Evolutionary conservation across 2,329 filamentous ascomycete species (phyloP).

Genomic region (Amauroascus niger): DNA sequence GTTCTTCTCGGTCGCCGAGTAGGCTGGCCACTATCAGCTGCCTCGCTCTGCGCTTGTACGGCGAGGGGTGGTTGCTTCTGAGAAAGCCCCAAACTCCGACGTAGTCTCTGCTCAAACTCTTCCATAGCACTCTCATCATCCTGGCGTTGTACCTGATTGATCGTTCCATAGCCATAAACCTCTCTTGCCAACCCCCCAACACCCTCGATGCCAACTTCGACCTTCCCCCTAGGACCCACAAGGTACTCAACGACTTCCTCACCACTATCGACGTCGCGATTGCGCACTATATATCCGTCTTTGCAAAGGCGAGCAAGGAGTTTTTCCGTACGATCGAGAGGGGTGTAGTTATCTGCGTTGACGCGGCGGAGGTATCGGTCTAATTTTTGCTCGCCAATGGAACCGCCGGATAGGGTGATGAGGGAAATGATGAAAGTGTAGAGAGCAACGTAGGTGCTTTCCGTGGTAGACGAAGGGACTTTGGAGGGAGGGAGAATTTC

Average conservation of each 20-base stretch:
- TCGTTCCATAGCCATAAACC: constrained; percentile 41
- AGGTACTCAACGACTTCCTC: constrained; percentile 73
- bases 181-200: constrained; percentile 58
- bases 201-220: constrained; percentile 71
- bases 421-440: constrained; percentile 71
- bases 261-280: constrained; percentile 58
- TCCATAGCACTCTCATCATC: constrained; percentile 17
- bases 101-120: constrained; percentile 48
- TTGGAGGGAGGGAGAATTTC: constrained; percentile 59
- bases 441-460: constrained; percentile 71
- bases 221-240: constrained; percentile 72
- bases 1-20: not conserved
- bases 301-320: constrained; percentile 64
- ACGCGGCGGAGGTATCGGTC: constrained; percentile 63
- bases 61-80: not conserved
- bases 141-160: constrained; percentile 18
- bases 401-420: constrained; percentile 61
- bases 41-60: not conserved
- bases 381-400: constrained; percentile 69
- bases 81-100: not conserved
- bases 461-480: constrained; percentile 54
- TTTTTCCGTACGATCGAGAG: constrained; percentile 64
- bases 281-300: constrained; percentile 73
- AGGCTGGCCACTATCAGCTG: not conserved
- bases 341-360: constrained; percentile 65